These are phyloP conservation scores for Magnolia kwangsiensis DNA, from an alignment of 164 flowering plant genomes.

Conservation along the genomic window DNA sequence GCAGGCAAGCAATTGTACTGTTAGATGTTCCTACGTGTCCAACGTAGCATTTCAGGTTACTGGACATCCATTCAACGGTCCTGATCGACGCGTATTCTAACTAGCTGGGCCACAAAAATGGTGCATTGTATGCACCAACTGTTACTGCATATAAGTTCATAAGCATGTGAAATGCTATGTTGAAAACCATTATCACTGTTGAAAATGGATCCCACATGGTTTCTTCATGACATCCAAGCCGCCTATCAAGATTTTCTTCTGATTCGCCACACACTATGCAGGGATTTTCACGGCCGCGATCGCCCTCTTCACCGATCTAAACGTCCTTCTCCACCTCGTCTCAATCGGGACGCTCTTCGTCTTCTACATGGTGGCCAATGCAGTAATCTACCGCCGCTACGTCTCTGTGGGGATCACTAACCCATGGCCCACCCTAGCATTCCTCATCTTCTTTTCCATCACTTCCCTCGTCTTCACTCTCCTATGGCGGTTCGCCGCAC, in stretches of 20 bases:
- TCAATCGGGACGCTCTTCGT: conserved; percentile 90
- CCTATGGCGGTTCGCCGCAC: conserved; percentile 57
- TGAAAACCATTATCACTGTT: no score
- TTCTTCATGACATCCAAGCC: no score
- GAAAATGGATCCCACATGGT: no score
- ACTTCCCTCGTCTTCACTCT: conserved; percentile 65
- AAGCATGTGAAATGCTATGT: no score
- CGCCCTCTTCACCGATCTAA: conserved; percentile 75
- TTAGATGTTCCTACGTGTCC: no score
- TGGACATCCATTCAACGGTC: no score
- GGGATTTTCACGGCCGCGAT: conserved; percentile 72
- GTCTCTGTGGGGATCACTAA: conserved; percentile 47
- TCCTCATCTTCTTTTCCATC: conserved; percentile 50
- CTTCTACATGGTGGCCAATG: conserved; percentile 95
- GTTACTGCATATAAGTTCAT: no score
- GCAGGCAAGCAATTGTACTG: no score
- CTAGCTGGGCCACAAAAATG: no score
- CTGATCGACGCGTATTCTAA: no score
- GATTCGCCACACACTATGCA: conserved; percentile 16
- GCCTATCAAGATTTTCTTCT: neutral
- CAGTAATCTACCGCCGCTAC: conserved; percentile 76
- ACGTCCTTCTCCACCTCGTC: conserved; percentile 68
- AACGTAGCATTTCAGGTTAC: no score
- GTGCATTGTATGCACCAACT: no score
- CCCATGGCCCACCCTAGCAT: conserved; percentile 68